Evolutionary conservation across 345 rosid species (phyloP).

Genomic region (Clarkia xantiana): DNA sequence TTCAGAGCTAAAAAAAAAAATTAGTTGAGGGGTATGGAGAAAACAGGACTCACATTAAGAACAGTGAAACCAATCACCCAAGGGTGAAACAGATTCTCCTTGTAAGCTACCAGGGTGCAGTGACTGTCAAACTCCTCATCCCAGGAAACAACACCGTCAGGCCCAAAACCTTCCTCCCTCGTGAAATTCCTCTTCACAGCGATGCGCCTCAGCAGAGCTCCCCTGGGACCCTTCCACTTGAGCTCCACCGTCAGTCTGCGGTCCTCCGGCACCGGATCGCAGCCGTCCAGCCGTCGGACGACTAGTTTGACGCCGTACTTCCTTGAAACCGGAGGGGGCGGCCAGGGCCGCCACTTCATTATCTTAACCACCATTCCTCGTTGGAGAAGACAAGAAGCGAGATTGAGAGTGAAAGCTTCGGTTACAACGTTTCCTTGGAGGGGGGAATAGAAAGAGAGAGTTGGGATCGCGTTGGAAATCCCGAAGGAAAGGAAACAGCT

Average conservation of each 20-base stretch:
- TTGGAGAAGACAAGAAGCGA: not conserved
- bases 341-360: constrained; percentile 98
- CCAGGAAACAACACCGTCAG: constrained; percentile 50
- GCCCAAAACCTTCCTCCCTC: constrained; percentile 32
- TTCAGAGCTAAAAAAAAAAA: not conserved
- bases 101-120: not conserved
- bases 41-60: constrained; percentile 3
- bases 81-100: not conserved
- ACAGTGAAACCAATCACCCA: constrained; percentile 2
- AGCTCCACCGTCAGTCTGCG: constrained; percentile 51
- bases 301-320: constrained; percentile 63
- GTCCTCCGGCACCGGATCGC: constrained; percentile 47
- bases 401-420: not conserved
- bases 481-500: constrained; percentile 4
- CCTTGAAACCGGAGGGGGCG: constrained; percentile 44
- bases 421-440: not conserved
- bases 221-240: constrained; percentile 93
- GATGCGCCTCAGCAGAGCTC: constrained; percentile 50
- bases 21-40: constrained; percentile 7
- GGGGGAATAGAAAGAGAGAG: not conserved
- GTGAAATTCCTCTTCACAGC: constrained; percentile 75
- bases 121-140: constrained; percentile 30
- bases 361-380: constrained; percentile 77
- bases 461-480: not conserved
- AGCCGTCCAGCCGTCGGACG: constrained; percentile 62